phyloP scores from a whole-genome alignment of 2,329 filamentous ascomycete species.

The Fusarium hainanense region DNA sequence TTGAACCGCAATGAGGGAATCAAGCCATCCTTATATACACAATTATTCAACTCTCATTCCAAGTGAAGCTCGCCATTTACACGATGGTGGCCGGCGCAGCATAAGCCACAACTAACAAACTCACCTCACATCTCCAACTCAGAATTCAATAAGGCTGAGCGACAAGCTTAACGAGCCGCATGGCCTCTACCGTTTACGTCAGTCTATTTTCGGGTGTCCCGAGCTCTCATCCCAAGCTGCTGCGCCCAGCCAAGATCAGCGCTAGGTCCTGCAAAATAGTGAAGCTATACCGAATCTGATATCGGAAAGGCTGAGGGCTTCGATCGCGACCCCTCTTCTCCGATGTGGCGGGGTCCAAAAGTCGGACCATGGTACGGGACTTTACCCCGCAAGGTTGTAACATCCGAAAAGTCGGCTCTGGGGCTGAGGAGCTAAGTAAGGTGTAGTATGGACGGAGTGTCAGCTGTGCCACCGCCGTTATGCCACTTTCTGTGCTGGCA shows the following conservation, averaged over 20 bases:
- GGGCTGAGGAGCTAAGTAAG: slow-evolving; percentile 8
- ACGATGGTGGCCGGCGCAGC: slow-evolving; percentile 11
- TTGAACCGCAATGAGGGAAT: background rate
- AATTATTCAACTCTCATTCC: background rate
- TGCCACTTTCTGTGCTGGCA: slow-evolving; percentile 3
- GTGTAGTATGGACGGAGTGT: slow-evolving; percentile 1
- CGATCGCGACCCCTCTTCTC: slow-evolving; percentile 8
- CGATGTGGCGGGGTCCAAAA: slow-evolving; percentile 4
- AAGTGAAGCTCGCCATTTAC: background rate
- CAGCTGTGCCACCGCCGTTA: slow-evolving; percentile 28
- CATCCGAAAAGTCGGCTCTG: slow-evolving; percentile 8
- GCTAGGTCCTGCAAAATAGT: slow-evolving; percentile 3
- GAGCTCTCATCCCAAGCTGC: slow-evolving; percentile 11
- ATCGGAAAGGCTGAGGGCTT: slow-evolving; percentile 18
- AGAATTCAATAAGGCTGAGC: slow-evolving; percentile 15
- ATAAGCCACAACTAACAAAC: background rate
- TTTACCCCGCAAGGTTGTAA: slow-evolving; percentile 16
- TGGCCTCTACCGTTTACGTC: background rate
- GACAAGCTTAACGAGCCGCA: background rate
- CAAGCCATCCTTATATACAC: slow-evolving; percentile 19
- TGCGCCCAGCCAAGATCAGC: slow-evolving; percentile 22
- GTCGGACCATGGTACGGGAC: background rate
- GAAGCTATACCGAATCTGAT: background rate
- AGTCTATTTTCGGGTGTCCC: slow-evolving; percentile 29
- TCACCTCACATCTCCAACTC: background rate